Evolutionary conservation across 352 stramenopile genomes (phyloP).

Genomic region (Pythium brassicae): DNA sequence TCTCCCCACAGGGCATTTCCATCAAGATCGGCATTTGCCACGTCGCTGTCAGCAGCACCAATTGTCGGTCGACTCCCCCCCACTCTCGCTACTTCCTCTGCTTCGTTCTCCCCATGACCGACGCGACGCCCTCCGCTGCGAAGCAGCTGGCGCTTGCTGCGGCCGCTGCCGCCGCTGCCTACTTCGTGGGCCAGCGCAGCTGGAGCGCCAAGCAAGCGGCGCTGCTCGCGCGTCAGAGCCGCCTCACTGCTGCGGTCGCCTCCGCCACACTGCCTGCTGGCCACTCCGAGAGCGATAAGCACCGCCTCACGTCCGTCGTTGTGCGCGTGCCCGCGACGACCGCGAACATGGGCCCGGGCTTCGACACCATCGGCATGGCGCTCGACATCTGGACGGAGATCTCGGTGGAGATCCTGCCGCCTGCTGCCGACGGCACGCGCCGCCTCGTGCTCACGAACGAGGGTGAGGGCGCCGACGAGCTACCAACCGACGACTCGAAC

Average conservation of each 20-base stretch:
- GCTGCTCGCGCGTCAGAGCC: slow-evolving; percentile 13
- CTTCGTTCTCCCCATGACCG: slow-evolving; percentile 4
- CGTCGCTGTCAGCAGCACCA: neutral
- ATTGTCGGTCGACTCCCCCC: neutral
- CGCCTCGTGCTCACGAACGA: slow-evolving; percentile 96
- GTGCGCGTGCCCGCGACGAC: slow-evolving; percentile 97
- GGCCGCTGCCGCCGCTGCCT: slow-evolving; percentile 49
- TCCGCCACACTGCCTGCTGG: slow-evolving; percentile 5
- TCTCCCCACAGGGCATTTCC: slow-evolving; percentile 14
- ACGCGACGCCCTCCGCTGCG: slow-evolving; percentile 19
- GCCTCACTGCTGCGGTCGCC: slow-evolving; percentile 10
- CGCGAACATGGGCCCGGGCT: slow-evolving; percentile 98
- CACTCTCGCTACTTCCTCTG: neutral
- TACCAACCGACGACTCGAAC: slow-evolving; percentile 90
- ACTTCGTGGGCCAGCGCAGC: slow-evolving; percentile 53
- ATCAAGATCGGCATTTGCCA: neutral
- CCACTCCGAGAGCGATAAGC: slow-evolving; percentile 43
- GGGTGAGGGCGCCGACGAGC: slow-evolving; percentile 93
- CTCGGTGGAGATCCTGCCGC: slow-evolving; percentile 86
- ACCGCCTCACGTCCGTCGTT: slow-evolving; percentile 86
- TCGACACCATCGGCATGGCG: slow-evolving; percentile 97
- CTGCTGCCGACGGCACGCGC: slow-evolving; percentile 29
- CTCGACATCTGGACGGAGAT: slow-evolving; percentile 99
- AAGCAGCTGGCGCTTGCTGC: slow-evolving; percentile 57
- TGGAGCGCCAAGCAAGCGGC: slow-evolving; percentile 27